A percentile compares a stretch with the other conserved stretches of the same genome.
Evolutionary conservation across 306 rosid species (phyloP).

Genomic region (Bauhinia variegata): DNA sequence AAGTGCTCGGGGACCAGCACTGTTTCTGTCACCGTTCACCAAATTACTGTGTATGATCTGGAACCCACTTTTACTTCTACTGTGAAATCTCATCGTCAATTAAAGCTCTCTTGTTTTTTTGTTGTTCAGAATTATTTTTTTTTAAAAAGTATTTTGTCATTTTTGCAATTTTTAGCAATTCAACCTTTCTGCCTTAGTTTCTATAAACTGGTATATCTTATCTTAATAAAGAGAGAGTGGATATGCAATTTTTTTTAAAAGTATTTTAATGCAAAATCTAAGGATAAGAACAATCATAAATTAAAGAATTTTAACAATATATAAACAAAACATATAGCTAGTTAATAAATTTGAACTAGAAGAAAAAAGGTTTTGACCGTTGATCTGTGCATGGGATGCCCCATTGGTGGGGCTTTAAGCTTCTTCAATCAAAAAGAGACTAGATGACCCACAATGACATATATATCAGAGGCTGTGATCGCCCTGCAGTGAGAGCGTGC

Average conservation of each 20-base stretch:
- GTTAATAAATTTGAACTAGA: no score
- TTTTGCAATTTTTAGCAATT: constrained; percentile 14
- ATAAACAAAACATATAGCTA: no score
- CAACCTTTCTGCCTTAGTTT: no score
- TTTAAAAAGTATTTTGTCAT: constrained; percentile 25
- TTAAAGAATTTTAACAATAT: no score
- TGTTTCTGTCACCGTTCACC: constrained; percentile 36
- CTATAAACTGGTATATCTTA: no score
- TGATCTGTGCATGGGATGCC: constrained; percentile 33
- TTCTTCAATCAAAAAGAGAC: constrained; percentile 2
- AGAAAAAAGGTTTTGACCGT: constrained; percentile 37
- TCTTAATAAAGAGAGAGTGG: no score
- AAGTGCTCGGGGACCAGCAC: constrained; percentile 39
- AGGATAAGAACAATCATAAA: background rate
- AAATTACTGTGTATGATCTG: constrained; percentile 44
- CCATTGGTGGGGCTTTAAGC: constrained; percentile 27
- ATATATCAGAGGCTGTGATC: constrained; percentile 29
- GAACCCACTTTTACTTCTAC: constrained; percentile 43
- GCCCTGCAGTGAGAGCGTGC: background rate
- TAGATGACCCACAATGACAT: constrained; percentile 38
- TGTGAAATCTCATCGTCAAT: constrained; percentile 18
- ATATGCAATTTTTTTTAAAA: no score
- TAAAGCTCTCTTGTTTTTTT: constrained; percentile 39
- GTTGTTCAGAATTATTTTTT: constrained; percentile 34
- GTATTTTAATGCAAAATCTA: background rate